Evolutionary conservation across 179 eudicot genomes (phyloP).

Genomic region (Spinacia oleracea): DNA sequence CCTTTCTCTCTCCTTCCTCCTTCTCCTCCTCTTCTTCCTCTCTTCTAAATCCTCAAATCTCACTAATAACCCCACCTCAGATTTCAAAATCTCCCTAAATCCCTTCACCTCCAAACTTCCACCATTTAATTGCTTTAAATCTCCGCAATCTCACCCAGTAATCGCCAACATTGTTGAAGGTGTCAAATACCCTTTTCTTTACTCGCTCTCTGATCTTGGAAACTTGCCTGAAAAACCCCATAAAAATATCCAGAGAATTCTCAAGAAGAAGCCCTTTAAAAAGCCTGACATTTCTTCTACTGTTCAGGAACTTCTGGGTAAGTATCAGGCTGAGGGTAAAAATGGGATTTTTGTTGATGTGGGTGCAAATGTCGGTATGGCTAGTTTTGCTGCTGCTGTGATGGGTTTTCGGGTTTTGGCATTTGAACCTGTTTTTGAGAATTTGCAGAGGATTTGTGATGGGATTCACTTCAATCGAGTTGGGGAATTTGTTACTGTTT

Average conservation of each 20-base stretch:
- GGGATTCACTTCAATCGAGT: conserved; percentile 85
- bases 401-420: conserved; percentile 84
- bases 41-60: conserved; percentile 33
- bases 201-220: conserved; percentile 74
- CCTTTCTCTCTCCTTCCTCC: conserved; percentile 51
- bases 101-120: conserved; percentile 34
- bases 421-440: conserved; percentile 94
- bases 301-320: conserved; percentile 63
- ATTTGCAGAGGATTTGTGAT: conserved; percentile 93
- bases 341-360: conserved; percentile 79
- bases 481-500: conserved; percentile 63
- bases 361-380: conserved; percentile 99
- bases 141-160: conserved; percentile 80
- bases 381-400: conserved; percentile 80
- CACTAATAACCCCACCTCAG: conserved; percentile 12
- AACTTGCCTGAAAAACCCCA: conserved; percentile 81
- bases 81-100: neutral
- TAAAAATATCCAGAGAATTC: conserved; percentile 71
- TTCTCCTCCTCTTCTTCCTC: conserved; percentile 59
- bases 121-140: conserved; percentile 69
- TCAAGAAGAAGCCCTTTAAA: conserved; percentile 72
- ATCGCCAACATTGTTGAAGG: conserved; percentile 81
- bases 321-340: conserved; percentile 41
- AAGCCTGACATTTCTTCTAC: conserved; percentile 74
- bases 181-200: conserved; percentile 67